Evolutionary conservation across 2,329 filamentous ascomycete genomes (phyloP), one percentile per base, ranked within the genome.

Genomic region (Microdochium paspali): DNA sequence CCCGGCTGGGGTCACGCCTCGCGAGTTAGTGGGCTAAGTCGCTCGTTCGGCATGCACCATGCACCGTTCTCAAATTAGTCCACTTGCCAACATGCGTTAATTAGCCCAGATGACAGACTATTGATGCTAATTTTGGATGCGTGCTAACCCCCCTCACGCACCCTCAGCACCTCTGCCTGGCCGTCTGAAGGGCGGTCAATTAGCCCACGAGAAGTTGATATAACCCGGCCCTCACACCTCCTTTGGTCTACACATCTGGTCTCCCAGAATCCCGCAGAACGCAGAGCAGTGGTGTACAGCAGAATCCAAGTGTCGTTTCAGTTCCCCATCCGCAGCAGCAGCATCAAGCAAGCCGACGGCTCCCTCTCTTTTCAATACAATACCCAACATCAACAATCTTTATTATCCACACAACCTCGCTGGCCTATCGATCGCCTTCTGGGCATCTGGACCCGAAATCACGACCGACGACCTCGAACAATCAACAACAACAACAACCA

Each of bases 301-400:
- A 40, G 35, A 40, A 67, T 71, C 66, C 68, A 72, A 73, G 72
- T 76, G 72, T 76, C 65, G 69, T 69, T 66, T 64, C 61, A 66
- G 59, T 68, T 65, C 63, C 62, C 61, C 63, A 40, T 15, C 35
- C 15, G 18, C 35, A 40, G 35, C 35, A 40, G 12, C 35, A 40
- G 10, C 35, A 40, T n/a, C 60, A 59, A 61, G 64, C 59, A 66
- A 59, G 56, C 56, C 12, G 15, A 20, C 15, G 6, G 18, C 10
- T 40, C 58, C 55, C 58, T 61, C 56, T 61, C 56, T 56, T 60
- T 60, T 58, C 61, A 60, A 57, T 54, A 56, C 18, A 40, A 18
- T 18, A 21, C 18, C 18, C 15, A 40, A 10, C 35, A 21, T 20
- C 35, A 40, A 40, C 35, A 40, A 40, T 21, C 15, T 4, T 40